Percentiles rank a stretch among this genome's conserved stretches.
These are phyloP conservation scores for Acrocalymma vagum DNA, from an alignment of 2,329 filamentous ascomycete genomes.

Conservation along the genomic window DNA sequence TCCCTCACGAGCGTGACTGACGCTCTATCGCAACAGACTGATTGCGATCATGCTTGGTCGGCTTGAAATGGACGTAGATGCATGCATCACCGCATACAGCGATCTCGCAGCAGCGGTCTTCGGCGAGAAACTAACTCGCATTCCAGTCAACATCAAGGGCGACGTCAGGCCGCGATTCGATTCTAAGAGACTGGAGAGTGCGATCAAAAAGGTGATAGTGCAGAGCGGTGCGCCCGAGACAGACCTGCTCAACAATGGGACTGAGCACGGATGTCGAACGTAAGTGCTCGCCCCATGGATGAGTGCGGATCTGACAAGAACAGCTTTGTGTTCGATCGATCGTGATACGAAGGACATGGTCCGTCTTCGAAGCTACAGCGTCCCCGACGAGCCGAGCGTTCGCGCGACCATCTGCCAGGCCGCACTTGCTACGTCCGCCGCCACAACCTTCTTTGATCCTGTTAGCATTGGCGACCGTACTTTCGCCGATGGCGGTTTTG, in stretches of 20 bases:
- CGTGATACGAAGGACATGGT: slow-evolving; percentile 52
- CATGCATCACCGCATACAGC: slow-evolving; percentile 20
- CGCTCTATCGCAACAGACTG: slow-evolving; percentile 7
- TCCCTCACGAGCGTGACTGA: background rate
- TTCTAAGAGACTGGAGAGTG: slow-evolving; percentile 16
- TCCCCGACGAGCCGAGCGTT: slow-evolving; percentile 12
- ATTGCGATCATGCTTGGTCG: slow-evolving; percentile 27
- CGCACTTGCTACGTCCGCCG: slow-evolving; percentile 39
- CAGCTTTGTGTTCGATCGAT: slow-evolving; percentile 51
- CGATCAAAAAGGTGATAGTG: slow-evolving; percentile 15
- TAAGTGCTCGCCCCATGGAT: slow-evolving; percentile 3
- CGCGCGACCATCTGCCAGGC: slow-evolving; percentile 36
- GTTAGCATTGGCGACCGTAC: slow-evolving; percentile 45
- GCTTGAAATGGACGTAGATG: slow-evolving; percentile 20
- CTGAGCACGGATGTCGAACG: background rate
- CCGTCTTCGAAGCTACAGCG: slow-evolving; percentile 41
- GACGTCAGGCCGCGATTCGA: slow-evolving; percentile 18
- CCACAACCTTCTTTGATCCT: slow-evolving; percentile 39
- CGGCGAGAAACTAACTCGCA: slow-evolving; percentile 2
- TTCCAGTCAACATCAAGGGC: slow-evolving; percentile 13
- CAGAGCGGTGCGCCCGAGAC: too few species aligned
- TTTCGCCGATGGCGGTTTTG: slow-evolving; percentile 53
- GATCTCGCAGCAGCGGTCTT: slow-evolving; percentile 15
- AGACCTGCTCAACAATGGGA: background rate
- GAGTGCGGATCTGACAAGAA: too few species aligned